Evolutionary conservation across 2,329 filamentous ascomycete genomes (phyloP).

Genomic region (Calonectria multiphialidica): DNA sequence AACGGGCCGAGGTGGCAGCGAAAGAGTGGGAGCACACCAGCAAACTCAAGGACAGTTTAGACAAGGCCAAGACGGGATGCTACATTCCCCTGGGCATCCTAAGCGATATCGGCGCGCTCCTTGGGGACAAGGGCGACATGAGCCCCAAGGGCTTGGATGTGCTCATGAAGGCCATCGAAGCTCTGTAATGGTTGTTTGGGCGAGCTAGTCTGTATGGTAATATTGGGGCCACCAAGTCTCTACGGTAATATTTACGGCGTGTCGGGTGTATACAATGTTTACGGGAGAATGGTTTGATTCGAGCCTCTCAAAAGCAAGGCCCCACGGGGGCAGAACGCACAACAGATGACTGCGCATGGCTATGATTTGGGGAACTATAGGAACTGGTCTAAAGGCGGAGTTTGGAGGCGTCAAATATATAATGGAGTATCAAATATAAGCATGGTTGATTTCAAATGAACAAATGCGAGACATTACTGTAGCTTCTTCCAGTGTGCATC

Average conservation of each 20-base stretch:
- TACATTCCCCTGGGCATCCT: slow-evolving; percentile 88
- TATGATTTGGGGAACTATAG: slow-evolving; percentile 4
- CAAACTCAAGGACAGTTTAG: slow-evolving; percentile 87
- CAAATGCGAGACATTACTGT: not conserved
- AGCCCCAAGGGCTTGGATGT: slow-evolving; percentile 68
- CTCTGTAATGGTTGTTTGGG: slow-evolving; percentile 54
- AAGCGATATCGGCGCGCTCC: slow-evolving; percentile 86
- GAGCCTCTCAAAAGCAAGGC: slow-evolving; percentile 19
- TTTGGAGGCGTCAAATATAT: not conserved
- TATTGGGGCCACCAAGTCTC: not conserved
- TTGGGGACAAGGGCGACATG: slow-evolving; percentile 70
- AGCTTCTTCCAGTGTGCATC: no score
- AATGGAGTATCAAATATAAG: not conserved
- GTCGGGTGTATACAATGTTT: slow-evolving; percentile 29
- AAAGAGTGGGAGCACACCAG: slow-evolving; percentile 96
- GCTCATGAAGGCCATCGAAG: slow-evolving; percentile 70
- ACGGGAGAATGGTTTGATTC: slow-evolving; percentile 7
- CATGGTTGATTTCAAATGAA: not conserved
- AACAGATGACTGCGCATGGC: slow-evolving; percentile 8
- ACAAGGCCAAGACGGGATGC: slow-evolving; percentile 81
- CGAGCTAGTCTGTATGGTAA: slow-evolving; percentile 5
- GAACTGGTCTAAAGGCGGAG: not conserved
- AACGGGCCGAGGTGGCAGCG: slow-evolving; percentile 88
- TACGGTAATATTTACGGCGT: slow-evolving; percentile 17
- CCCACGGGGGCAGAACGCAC: not conserved